Conservation (phyloP, 169 alveolate genomes). For the Babesia ovis region DNA sequence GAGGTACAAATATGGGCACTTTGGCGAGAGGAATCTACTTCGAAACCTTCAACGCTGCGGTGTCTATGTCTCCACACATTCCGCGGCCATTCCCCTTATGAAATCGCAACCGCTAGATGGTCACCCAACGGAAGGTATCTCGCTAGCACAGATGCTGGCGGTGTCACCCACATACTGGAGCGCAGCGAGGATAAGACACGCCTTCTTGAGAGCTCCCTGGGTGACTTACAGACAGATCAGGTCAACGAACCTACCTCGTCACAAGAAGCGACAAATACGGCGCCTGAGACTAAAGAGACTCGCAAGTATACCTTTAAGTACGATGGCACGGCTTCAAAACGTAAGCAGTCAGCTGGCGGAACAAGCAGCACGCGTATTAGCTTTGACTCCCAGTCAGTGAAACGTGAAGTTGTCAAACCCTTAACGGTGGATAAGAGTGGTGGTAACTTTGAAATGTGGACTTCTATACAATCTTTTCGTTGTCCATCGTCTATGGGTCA, state of each 20-base stretch:
- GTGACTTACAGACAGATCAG: not conserved
- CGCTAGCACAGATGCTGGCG: slow-evolving; percentile 70
- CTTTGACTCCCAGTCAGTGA: slow-evolving; percentile 49
- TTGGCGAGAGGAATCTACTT: slow-evolving; percentile 21
- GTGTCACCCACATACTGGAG: slow-evolving; percentile 50
- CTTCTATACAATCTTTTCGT: slow-evolving; percentile 24
- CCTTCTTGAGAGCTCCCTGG: slow-evolving; percentile 27
- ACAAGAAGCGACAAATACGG: slow-evolving; percentile 1
- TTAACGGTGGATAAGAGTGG: slow-evolving; percentile 33
- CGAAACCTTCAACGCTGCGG: slow-evolving; percentile 11
- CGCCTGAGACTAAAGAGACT: slow-evolving; percentile 29
- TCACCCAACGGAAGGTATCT: slow-evolving; percentile 64
- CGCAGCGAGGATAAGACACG: slow-evolving; percentile 47
- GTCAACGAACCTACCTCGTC: not conserved
- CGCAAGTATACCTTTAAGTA: slow-evolving; percentile 59
- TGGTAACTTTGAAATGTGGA: slow-evolving; percentile 64
- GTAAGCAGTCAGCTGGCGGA: slow-evolving; percentile 4
- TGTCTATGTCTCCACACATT: slow-evolving; percentile 59
- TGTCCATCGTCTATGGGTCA: slow-evolving; percentile 69
- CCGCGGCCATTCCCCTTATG: slow-evolving; percentile 64
- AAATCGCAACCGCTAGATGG: slow-evolving; percentile 65
- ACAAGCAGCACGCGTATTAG: slow-evolving; percentile 25
- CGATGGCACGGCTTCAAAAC: slow-evolving; percentile 53
- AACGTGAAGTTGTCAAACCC: slow-evolving; percentile 41
- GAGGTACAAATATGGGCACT: slow-evolving; percentile 68